These are phyloP conservation scores for Mortierella sp. DNA, from an alignment of 371 early-diverging fungal species.

Conservation along the genomic window DNA sequence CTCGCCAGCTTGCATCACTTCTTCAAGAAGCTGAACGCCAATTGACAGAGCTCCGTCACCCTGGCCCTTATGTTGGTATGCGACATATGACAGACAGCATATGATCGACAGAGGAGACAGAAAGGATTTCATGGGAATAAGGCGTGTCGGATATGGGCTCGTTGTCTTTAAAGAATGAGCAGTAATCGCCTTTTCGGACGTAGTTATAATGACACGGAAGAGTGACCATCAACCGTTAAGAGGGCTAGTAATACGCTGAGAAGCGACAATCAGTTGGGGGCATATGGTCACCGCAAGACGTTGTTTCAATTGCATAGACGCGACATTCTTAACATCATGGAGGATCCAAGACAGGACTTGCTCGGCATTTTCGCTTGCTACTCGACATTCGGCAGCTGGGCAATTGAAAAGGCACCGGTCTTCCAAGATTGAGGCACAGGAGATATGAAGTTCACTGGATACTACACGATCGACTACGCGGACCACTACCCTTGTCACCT, in stretches of 20 bases:
- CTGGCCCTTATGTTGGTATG: conserved; percentile 74
- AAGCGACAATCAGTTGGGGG: too few relatives aligned
- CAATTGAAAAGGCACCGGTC: too few relatives aligned
- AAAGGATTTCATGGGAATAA: neutral
- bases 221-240: too few relatives aligned
- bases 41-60: conserved; percentile 76
- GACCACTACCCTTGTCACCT: neutral
- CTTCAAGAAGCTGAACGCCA: conserved; percentile 77
- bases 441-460: neutral
- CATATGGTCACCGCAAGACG: too few relatives aligned
- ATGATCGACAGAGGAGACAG: neutral
- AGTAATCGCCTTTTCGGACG: neutral
- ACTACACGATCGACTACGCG: neutral
- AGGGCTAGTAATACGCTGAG: too few relatives aligned
- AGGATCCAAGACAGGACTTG: too few relatives aligned
- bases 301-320: too few relatives aligned
- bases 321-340: too few relatives aligned
- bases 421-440: neutral
- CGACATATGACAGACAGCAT: neutral
- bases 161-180: neutral
- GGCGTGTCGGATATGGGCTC: neutral
- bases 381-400: neutral
- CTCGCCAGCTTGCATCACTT: conserved; percentile 73
- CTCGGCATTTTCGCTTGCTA: neutral
- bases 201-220: too few relatives aligned